phyloP scores from a whole-genome alignment of 495 filamentous ascomycete genomes.

The Aspergillus nidulans region DNA sequence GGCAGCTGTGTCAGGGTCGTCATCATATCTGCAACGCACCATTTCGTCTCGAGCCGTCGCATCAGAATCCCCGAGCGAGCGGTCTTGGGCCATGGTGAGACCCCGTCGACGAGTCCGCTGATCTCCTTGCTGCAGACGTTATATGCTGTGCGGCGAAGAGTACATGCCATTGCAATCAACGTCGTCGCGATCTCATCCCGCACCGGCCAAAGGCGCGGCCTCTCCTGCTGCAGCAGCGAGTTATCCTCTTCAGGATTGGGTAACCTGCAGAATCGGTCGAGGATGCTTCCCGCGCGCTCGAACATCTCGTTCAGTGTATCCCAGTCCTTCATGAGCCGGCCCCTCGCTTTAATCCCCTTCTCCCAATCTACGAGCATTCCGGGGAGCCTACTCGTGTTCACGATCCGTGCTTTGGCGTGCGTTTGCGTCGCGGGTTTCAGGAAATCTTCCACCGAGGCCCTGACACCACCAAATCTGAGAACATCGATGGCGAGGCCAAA shows the following conservation, averaged over 20 bases:
- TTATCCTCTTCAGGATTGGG: not conserved
- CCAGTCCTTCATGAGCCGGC: not conserved
- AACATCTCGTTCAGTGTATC: constrained; percentile 1
- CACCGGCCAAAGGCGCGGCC: constrained; percentile 4
- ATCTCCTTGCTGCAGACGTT: not conserved
- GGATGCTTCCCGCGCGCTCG: not conserved
- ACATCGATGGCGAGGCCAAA: constrained; percentile 9
- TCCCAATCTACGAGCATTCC: not conserved
- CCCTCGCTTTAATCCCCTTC: not conserved
- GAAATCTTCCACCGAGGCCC: not conserved
- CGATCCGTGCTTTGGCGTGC: not conserved
- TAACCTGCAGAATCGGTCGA: constrained; percentile 1
- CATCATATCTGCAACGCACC: constrained; percentile 4
- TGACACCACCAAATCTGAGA: not conserved
- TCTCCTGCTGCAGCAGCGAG: not conserved
- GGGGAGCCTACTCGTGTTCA: not conserved
- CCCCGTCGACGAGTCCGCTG: not conserved
- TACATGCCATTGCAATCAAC: not conserved
- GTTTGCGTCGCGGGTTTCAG: not conserved
- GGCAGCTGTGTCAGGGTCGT: constrained; percentile 2
- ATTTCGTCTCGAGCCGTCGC: not conserved
- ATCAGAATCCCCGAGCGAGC: constrained; percentile 5
- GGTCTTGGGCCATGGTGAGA: not conserved
- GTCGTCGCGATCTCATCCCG: constrained; percentile 7
- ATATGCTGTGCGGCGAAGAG: not conserved